These are phyloP conservation scores for Colletotrichum sp. DNA, from an alignment of 2,329 filamentous ascomycete species.

Conservation along the genomic window DNA sequence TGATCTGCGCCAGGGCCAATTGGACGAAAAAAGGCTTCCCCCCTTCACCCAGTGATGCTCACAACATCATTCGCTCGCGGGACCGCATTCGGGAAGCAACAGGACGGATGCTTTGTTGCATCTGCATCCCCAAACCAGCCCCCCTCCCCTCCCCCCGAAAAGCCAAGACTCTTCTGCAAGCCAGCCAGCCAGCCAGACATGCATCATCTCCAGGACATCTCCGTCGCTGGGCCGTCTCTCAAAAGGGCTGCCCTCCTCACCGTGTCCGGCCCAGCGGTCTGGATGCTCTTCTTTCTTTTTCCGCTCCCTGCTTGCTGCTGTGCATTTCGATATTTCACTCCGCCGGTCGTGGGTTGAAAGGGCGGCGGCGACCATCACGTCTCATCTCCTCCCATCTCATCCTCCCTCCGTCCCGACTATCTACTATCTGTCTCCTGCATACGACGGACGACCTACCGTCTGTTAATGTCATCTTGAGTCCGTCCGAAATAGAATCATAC, in stretches of 20 bases:
- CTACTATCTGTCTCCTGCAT: background rate
- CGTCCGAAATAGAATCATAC: background rate
- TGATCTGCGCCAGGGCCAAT: slow-evolving; percentile 12
- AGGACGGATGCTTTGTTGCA: background rate
- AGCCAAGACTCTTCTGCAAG: background rate
- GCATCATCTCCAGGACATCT: background rate
- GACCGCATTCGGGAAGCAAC: background rate
- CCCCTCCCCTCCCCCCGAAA: background rate
- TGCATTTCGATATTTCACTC: background rate
- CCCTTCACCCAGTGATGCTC: too few species aligned
- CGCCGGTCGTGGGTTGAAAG: background rate
- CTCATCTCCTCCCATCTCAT: background rate
- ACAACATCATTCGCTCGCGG: background rate
- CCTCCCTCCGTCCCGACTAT: background rate
- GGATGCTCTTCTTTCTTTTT: background rate
- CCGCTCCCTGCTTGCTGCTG: background rate
- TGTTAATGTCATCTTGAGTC: background rate
- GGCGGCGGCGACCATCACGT: background rate
- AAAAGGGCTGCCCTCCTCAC: background rate
- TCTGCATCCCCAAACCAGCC: background rate
- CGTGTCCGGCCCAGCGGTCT: background rate
- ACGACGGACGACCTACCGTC: background rate
- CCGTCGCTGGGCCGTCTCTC: background rate
- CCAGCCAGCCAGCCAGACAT: background rate
- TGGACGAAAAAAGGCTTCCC: background rate